Percentiles rank a stretch among this genome's conserved stretches.
Conservation (phyloP, 192 early-diverging fungal genomes). For the Gigaspora rosea region DNA sequence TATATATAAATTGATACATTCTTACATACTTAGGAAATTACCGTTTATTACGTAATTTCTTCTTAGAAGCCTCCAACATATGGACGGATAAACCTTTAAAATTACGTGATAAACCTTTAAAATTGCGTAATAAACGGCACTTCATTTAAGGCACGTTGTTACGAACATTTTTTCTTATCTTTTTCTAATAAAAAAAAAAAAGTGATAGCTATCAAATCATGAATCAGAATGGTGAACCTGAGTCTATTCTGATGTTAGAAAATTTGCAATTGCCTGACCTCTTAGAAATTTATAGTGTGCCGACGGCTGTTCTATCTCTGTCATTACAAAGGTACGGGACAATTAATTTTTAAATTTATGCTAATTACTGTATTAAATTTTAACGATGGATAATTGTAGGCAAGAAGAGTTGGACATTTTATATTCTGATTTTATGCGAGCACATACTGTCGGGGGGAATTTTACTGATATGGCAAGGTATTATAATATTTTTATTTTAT, state of each 20-base stretch:
- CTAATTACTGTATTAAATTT: background rate
- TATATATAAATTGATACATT: background rate
- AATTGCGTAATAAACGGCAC: too few relatives aligned
- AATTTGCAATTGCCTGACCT: background rate
- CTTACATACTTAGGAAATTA: background rate
- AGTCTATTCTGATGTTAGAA: background rate
- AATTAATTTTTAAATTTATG: background rate
- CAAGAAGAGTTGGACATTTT: background rate
- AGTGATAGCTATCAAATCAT: background rate
- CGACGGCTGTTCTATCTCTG: background rate
- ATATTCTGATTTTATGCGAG: background rate
- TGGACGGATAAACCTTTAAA: too few relatives aligned
- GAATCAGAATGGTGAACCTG: background rate
- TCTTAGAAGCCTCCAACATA: too few relatives aligned
- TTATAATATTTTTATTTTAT: background rate
- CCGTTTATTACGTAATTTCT: background rate
- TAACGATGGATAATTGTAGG: background rate
- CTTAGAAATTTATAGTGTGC: background rate
- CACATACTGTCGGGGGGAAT: background rate
- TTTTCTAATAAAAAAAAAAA: background rate
- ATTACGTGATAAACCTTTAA: too few relatives aligned
- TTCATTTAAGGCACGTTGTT: too few relatives aligned
- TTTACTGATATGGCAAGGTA: background rate
- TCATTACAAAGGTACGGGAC: background rate
- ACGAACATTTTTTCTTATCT: too few relatives aligned